A percentile compares a stretch with the other conserved stretches of the same genome.
These are phyloP conservation scores for Suillus placidus DNA, from an alignment of 768 basidiomycete species.

Conservation along the genomic window DNA sequence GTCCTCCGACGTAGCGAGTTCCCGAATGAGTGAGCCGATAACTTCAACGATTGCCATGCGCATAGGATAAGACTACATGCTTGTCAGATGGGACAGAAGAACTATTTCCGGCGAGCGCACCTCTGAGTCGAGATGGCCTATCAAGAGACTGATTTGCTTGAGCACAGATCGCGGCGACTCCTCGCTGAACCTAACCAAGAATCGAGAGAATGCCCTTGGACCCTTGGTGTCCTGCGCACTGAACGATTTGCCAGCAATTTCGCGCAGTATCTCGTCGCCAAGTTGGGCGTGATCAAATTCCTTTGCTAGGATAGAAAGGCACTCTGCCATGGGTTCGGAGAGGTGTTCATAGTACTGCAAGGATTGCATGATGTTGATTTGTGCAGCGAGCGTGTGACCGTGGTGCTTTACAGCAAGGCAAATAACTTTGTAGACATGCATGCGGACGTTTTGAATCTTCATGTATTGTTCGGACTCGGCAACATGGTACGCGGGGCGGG, in stretches of 20 bases:
- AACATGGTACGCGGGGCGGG: constrained; percentile 84
- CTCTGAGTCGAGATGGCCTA: constrained; percentile 90
- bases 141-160: constrained; percentile 87
- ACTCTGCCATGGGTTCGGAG: constrained; percentile 92
- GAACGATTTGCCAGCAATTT: constrained; percentile 80
- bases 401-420: constrained; percentile 93
- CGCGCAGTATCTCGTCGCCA: constrained; percentile 88
- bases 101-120: constrained; percentile 42
- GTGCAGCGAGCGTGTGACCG: constrained; percentile 78
- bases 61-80: constrained; percentile 86
- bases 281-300: constrained; percentile 90
- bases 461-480: constrained; percentile 87
- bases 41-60: constrained; percentile 93
- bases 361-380: constrained; percentile 88
- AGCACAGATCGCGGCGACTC: constrained; percentile 76
- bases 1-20: constrained; percentile 63
- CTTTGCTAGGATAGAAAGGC: constrained; percentile 73
- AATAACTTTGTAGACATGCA: constrained; percentile 84
- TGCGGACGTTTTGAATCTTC: constrained; percentile 72
- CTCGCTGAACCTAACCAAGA: constrained; percentile 82
- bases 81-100: not conserved
- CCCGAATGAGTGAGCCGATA: constrained; percentile 81
- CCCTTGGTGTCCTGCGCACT: constrained; percentile 84
- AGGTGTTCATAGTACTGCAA: constrained; percentile 95
- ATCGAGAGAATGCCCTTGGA: constrained; percentile 81